Evolutionary conservation across 768 basidiomycete genomes (phyloP).

Genomic region (Saitozyma podzolica): DNA sequence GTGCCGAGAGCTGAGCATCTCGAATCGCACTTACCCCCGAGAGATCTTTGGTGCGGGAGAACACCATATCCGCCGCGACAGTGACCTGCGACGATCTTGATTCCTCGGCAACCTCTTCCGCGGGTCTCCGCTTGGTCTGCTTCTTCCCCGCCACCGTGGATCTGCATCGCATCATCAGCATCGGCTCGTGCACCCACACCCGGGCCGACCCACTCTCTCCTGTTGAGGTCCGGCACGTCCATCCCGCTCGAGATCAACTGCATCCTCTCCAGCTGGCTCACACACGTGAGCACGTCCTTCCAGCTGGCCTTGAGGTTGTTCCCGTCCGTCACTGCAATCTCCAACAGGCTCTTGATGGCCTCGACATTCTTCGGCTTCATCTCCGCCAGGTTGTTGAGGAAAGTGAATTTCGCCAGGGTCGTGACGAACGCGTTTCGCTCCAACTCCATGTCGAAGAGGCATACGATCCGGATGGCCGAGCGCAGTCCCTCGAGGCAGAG

Average conservation of each 20-base stretch:
- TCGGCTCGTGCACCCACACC: neutral
- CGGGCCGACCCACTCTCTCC: constrained; percentile 67
- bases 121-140: constrained; percentile 47
- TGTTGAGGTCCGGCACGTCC: constrained; percentile 74
- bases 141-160: constrained; percentile 13
- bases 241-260: constrained; percentile 90
- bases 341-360: constrained; percentile 90
- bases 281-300: constrained; percentile 94
- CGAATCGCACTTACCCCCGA: constrained; percentile 70
- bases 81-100: constrained; percentile 97
- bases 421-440: constrained; percentile 99
- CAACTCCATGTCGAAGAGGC: constrained; percentile 94
- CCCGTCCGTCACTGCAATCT: constrained; percentile 94
- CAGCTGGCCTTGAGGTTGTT: constrained; percentile 93
- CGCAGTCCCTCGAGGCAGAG: constrained; percentile 94
- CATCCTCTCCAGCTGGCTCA: constrained; percentile 98
- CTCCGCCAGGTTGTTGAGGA: constrained; percentile 94
- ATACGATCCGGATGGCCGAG: constrained; percentile 92
- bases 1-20: neutral
- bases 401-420: constrained; percentile 93
- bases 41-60: constrained; percentile 89
- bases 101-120: constrained; percentile 94
- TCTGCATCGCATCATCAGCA: constrained; percentile 3
- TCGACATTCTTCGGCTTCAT: constrained; percentile 99
- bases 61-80: constrained; percentile 98